Percentiles rank a stretch among this genome's conserved stretches.
Conservation (phyloP, 306 rosid genomes). For the Vachellia pachyceras region DNA sequence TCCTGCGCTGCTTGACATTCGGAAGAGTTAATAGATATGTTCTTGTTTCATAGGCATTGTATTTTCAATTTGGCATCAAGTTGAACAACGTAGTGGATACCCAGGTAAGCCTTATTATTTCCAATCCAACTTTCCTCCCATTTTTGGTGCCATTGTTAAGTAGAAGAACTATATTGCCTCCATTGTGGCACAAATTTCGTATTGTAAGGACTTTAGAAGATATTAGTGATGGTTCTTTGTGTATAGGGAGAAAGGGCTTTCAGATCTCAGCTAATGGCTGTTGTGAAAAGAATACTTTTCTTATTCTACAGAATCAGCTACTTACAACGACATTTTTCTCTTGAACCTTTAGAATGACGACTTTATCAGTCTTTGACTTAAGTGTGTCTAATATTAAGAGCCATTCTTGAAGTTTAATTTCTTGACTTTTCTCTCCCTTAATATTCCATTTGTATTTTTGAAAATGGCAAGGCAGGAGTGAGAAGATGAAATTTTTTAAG, state of each 20-base stretch:
- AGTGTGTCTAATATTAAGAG: conserved; percentile 14
- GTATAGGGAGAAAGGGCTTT: conserved; percentile 14
- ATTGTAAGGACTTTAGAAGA: background rate
- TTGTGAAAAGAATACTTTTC: background rate
- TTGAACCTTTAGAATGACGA: background rate
- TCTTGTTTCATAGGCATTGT: conserved; percentile 75
- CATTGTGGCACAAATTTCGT: conserved; percentile 1
- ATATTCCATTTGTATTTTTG: conserved; percentile 19
- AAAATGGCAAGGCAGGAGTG: conserved; percentile 33
- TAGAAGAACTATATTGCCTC: conserved; percentile 33
- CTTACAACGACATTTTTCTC: background rate
- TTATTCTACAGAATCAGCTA: conserved; percentile 13
- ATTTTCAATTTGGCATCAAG: conserved; percentile 97
- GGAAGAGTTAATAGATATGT: conserved; percentile 29
- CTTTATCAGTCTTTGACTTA: conserved; percentile 2
- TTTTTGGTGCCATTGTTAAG: conserved; percentile 10
- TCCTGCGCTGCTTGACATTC: background rate
- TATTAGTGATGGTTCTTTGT: conserved; percentile 22
- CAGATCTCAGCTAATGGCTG: conserved; percentile 12
- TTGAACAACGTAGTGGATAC: conserved; percentile 97
- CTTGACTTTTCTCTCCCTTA: conserved; percentile 18
- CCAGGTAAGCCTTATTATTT: conserved; percentile 67
- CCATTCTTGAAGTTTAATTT: conserved; percentile 31
- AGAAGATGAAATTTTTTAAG: conserved; percentile 24
- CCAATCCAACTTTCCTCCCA: background rate